phyloP scores from a whole-genome alignment of 768 basidiomycete genomes.

The Russula lepida region DNA sequence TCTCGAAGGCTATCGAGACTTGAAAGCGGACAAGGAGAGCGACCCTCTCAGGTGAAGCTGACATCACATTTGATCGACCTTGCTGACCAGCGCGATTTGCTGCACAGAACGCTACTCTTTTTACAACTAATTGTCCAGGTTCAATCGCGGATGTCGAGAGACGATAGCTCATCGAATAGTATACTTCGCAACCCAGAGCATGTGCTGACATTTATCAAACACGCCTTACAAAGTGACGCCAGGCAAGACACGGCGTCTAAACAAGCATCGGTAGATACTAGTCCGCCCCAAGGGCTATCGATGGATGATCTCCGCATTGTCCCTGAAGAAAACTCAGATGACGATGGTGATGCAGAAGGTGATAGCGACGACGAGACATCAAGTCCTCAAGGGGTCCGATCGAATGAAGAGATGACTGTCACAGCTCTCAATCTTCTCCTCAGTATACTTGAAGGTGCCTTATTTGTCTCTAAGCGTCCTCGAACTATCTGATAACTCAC shows the following conservation, averaged over 20 bases:
- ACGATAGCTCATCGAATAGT: constrained; percentile 40
- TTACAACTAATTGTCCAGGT: constrained; percentile 79
- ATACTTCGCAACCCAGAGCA: constrained; percentile 61
- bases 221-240: constrained; percentile 46
- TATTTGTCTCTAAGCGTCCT: neutral
- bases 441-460: constrained; percentile 75
- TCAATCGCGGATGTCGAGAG: constrained; percentile 56
- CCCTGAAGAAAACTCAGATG: constrained; percentile 27
- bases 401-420: constrained; percentile 57
- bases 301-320: constrained; percentile 34
- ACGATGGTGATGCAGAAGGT: constrained; percentile 27
- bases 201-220: constrained; percentile 74
- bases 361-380: constrained; percentile 48
- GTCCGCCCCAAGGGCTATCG: constrained; percentile 23
- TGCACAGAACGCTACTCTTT: constrained; percentile 53
- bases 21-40: constrained; percentile 30
- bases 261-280: neutral
- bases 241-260: constrained; percentile 10
- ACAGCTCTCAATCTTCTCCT: constrained; percentile 78
- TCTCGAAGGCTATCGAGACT: constrained; percentile 57
- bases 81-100: neutral
- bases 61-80: neutral
- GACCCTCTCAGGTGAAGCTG: constrained; percentile 46
- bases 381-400: constrained; percentile 31
- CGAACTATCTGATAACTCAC: neutral